A percentile compares a stretch with the other conserved stretches of the same genome.
These are phyloP conservation scores for Triangularia setosa DNA, from an alignment of 2,329 filamentous ascomycete species.

Conservation along the genomic window DNA sequence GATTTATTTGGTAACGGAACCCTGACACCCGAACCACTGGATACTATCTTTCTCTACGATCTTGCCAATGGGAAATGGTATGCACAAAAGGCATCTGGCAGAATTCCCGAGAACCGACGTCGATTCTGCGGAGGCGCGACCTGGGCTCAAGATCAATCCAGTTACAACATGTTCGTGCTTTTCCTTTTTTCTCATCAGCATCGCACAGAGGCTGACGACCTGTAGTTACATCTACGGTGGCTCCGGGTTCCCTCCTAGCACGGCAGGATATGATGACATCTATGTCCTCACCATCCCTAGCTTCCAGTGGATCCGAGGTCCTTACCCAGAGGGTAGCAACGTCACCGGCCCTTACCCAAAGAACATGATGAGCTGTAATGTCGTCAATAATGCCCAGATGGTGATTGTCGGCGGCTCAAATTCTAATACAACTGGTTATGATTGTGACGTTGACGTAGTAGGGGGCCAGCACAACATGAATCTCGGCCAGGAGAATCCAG, in stretches of 20 bases:
- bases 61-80: constrained; percentile 18
- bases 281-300: constrained; percentile 20
- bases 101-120: constrained; percentile 10
- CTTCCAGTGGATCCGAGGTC: constrained; percentile 19
- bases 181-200: background rate
- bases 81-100: constrained; percentile 10
- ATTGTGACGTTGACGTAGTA: constrained; percentile 13
- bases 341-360: constrained; percentile 14
- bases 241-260: constrained; percentile 6
- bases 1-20: constrained; percentile 15
- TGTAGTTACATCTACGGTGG: constrained; percentile 20
- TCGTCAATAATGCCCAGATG: constrained; percentile 20
- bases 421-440: constrained; percentile 12
- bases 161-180: constrained; percentile 19
- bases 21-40: constrained; percentile 8
- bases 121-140: constrained; percentile 19
- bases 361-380: constrained; percentile 15
- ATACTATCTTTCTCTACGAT: constrained; percentile 19
- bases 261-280: constrained; percentile 18
- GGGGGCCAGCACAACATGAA: constrained; percentile 19
- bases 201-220: background rate
- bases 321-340: constrained; percentile 13
- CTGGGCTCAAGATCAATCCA: constrained; percentile 17
- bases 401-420: constrained; percentile 16
- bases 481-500: constrained; percentile 14